A percentile compares a stretch with the other conserved stretches of the same genome.
phyloP scores from a whole-genome alignment of 805 yeast genomes.

The Wickerhamomyces mucosus region DNA sequence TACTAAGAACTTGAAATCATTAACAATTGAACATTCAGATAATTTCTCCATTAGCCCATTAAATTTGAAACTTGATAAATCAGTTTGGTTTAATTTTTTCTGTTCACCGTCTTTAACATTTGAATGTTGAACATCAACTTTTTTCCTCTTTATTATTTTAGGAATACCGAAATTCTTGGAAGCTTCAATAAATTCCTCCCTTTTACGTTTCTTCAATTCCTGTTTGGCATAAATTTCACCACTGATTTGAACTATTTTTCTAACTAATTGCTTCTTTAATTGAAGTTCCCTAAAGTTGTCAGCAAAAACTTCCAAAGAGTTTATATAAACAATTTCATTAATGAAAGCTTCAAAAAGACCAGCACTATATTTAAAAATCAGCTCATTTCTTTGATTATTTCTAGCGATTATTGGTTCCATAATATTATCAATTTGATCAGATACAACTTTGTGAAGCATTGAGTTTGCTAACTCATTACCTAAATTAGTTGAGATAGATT shows the following conservation, averaged over 20 bases:
- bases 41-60: not conserved
- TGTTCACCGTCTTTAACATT: slow-evolving; percentile 1
- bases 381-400: slow-evolving; percentile 14
- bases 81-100: no score
- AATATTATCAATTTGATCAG: slow-evolving; percentile 11
- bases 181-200: slow-evolving; percentile 29
- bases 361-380: slow-evolving; percentile 31
- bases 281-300: slow-evolving; percentile 24
- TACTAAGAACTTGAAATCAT: not conserved
- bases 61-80: slow-evolving; percentile 3
- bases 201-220: slow-evolving; percentile 26
- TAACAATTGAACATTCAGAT: slow-evolving; percentile 9
- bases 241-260: slow-evolving; percentile 24
- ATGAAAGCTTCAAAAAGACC: slow-evolving; percentile 55
- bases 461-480: not conserved
- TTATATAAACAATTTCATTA: slow-evolving; percentile 41
- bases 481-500: slow-evolving; percentile 3
- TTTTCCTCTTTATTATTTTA: slow-evolving; percentile 15
- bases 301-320: slow-evolving; percentile 36
- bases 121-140: slow-evolving; percentile 4
- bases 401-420: slow-evolving; percentile 7
- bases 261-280: slow-evolving; percentile 24
- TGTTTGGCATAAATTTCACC: slow-evolving; percentile 12
- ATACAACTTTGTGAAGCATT: slow-evolving; percentile 13
- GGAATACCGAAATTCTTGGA: slow-evolving; percentile 28